Evolutionary conservation across 1,284 basidiomycete genomes (phyloP), one percentile per base, ranked within the genome.

Genomic region (Rhodotorula mucilaginosa): DNA sequence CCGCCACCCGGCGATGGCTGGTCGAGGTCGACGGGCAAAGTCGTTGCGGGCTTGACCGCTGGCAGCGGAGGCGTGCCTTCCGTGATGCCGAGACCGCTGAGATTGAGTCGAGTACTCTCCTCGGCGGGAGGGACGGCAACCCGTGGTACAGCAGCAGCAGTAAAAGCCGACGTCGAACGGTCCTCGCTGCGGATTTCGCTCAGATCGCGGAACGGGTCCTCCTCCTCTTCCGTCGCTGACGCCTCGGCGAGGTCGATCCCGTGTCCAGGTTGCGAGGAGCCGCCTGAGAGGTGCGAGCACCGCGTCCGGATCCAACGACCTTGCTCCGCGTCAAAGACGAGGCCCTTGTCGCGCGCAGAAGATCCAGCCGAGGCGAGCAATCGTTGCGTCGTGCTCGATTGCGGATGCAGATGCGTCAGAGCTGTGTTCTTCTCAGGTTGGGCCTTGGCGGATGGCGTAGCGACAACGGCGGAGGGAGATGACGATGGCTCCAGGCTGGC

Each of bases 311-410:
- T 87, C 93, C 93, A 97, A 74, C 87, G 87, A 87, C 91, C 90
- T 80, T 87, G 84, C 51, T 85, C 85, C 68, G 85, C 87, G 81
- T 96, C 93, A 76, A 89, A 93, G 54, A 91, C 83, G 93, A 97
- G 95, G 78, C 87, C 87, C 1, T 92, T 92, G 58, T 93, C 87
- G 63, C 87, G 84, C 39, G 92, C 89, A 5, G 88, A 34, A 92
- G 82, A 15, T 80, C 78, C 18, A 52, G 86, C 79, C 19, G 88
- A 88, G 10, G 71, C 69, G 48, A 75, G 65, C 5, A 75, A 31
- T 5, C 61, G 64, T 51, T 65, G 60, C 19, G 95, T 83, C 77
- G 94, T 93, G 60, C 86, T 85, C 0, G 64, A 52, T 12, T 64
- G 21, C 2, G 93, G 93, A 10, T 87, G 87, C 74, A 96, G 94